Base-by-base conservation (phyloP, 1,284 basidiomycete genomes). In the Ceratobasidium sp. region DNA sequence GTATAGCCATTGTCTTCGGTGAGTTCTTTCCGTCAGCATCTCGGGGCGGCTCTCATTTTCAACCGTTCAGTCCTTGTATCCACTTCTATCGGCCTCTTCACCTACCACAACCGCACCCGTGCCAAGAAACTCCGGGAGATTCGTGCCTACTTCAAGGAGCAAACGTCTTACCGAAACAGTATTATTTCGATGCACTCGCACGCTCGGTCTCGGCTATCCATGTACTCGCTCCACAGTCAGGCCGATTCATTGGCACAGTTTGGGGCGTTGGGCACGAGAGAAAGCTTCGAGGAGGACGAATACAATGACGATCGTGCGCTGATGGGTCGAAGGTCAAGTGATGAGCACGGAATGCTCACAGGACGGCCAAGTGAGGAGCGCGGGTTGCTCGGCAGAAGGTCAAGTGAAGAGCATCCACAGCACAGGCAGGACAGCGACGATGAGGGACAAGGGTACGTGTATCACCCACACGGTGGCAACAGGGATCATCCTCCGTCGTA, bases 111-210 rank as follows among this genome's bases (percentile, higher is more conserved):
- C 43, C 81, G 85, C 4, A 79, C 83, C 52, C 83, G 84, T 5
- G 75, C 81, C 25, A 75, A 77, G 42, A 78, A 78, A 3, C 82
- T 83, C 69, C 78, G 79, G 53, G 83, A 85, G 71, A 75, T 86
- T 34, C 77, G 81, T 45, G 82, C 84, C 35, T 87, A 87, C 73
- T 87, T 85, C 71, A 77, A 82, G 40, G 85, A 87, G 72, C 86
- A 87, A 73, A 78, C 82, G 25, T 82, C 79, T 27, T 72, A 70
- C 60, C 73, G 73, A 12, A 64, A 69, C 22, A 77, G 79, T 15
- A 80, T 82, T 65, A 77, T 81, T 35, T 77, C 79, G 0, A 65
- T 82, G 60, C 80, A 82, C 68, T 71, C 77, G 6, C 76, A 72
- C 25, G 75, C 74, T 20, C 71, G 70, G 31, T 49, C 53, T 10